Evolutionary conservation across 345 rosid species (phyloP), one percentile per base, ranked within the genome.

Genomic region (Lumnitzera racemosa): DNA sequence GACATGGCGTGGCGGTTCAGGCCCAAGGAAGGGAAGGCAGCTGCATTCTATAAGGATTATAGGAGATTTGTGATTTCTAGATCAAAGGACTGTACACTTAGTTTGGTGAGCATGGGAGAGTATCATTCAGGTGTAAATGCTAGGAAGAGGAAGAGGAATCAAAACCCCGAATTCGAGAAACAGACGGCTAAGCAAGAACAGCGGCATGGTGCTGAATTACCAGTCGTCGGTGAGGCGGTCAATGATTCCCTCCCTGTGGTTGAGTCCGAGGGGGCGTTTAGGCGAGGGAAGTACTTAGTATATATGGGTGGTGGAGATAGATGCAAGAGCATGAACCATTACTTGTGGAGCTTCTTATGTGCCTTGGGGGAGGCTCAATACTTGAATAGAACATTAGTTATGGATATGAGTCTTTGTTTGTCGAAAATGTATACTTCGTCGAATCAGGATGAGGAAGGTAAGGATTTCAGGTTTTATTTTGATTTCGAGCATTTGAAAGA

Each of bases 291-390:
- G 77, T 90, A 90, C 74, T 72, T 88, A 80, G 67, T 94, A 63
- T 90, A 94, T 56, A 68, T 31, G 16, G 96, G 90, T 17, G 92
- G 96, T 20, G 95, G 95, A 24, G 99, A 90, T 58, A 78, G 92
- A 77, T 94, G 95, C 72, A 88, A 94, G 86, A 88, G 83, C 73
- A 90, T 94, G 96, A 94, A 88, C 69, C 97, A 94, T 77, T 94
- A 73, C 58, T 70, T 90, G 61, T 94, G 97, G 99, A 88, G 97
- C 68, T 90, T 88, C 81, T 80, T 94, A 74, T 90, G 95, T 81
- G 91, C 99, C 43, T 69, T 86, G 29, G 99, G 96, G 23, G 99
- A 94, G 78, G 99, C 97, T 3, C 95, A 83, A 76, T 90, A 88
- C 78, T 67, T 88, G 79, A 94, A 94, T 67, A 71, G 96, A 49